Evolutionary conservation across 164 flowering plant genomes (phyloP), one percentile per base, ranked within the genome.

Genomic region (Magnolia kwangsiensis): DNA sequence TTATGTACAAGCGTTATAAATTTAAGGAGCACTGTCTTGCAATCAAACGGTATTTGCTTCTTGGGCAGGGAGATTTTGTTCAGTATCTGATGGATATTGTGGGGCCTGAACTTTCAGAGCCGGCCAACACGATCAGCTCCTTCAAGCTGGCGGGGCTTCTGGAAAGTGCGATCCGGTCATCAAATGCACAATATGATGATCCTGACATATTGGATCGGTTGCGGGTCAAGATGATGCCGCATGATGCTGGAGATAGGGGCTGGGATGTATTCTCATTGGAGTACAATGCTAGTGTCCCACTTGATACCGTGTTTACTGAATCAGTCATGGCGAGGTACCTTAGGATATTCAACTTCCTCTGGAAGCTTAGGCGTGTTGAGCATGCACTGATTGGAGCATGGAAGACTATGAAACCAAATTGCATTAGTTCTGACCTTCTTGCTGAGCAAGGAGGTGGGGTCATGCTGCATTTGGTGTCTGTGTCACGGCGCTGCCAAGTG

Each of bases 61-160:
- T 96, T 61, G 99, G 99, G 20, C 99, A 94, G 82, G 99, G 99
- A 73, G 99, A 96, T 87, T 96, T 96, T 82, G 98, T 96, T 75
- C 99, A 96, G 84, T 94, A 96, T 79, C 81, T 94, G 50, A 96
- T 96, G 99, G 99, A 96, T 80, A 94, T 88, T 86, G 95, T 94
- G 74, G 94, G 98, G 31, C 91, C 92, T 0, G 95, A 94, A 73
- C 98, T 96, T 63, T 92, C 97, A 19, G 98, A 94, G 87, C 97
- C 99, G 59, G 99, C 99, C 37, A 91, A 94, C 82, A 92, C 92
- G 13, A 91, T 93, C 69, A 94, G 98, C 85, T 86, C 98, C 6
- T 96, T 96, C 75, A 90, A 93, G 83, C 86, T 96, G 63, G 93
- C 99, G 45, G 98, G 97, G 71, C 80, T 94, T 75, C 88, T 96